phyloP scores from a whole-genome alignment of 192 early-diverging fungal species.

The Umbelopsis ramanniana region DNA sequence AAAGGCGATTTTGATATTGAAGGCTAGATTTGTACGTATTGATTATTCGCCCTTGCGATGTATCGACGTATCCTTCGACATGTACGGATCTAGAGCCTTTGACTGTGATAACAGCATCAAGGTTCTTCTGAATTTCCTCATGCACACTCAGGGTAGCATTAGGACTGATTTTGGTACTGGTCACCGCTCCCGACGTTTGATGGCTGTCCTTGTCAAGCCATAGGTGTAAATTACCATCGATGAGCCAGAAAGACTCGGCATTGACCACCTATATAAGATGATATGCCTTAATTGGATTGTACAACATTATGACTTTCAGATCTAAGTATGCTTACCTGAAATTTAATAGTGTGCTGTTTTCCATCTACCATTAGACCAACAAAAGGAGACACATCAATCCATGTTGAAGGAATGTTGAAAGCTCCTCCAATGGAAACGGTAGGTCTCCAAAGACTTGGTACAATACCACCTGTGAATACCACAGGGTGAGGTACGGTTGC shows the following conservation, averaged over 20 bases:
- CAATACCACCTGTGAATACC: slow-evolving; percentile 24
- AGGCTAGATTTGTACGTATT: background rate
- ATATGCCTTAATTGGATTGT: no score
- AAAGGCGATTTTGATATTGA: slow-evolving; percentile 6
- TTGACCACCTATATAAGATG: slow-evolving; percentile 1
- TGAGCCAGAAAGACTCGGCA: slow-evolving; percentile 21
- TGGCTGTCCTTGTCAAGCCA: slow-evolving; percentile 24
- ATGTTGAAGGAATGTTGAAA: slow-evolving; percentile 25
- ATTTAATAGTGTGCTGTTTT: slow-evolving; percentile 21
- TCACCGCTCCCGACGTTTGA: slow-evolving; percentile 19
- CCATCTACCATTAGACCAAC: slow-evolving; percentile 29
- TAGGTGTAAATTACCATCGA: slow-evolving; percentile 30
- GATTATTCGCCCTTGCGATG: slow-evolving; percentile 9
- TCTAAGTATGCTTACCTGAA: slow-evolving; percentile 8
- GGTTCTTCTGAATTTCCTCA: slow-evolving; percentile 6
- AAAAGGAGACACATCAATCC: slow-evolving; percentile 30
- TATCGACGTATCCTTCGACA: slow-evolving; percentile 24
- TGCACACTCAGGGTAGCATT: slow-evolving; percentile 23
- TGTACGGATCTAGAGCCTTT: background rate
- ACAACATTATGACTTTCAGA: no score
- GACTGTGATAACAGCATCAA: slow-evolving; percentile 22
- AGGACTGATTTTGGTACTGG: background rate
- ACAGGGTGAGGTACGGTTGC: slow-evolving; percentile 11
- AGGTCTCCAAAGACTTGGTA: slow-evolving; percentile 29
- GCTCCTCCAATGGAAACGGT: slow-evolving; percentile 13